These are phyloP conservation scores for Pterocarpus santalinus DNA, from an alignment of 306 rosid species.

Conservation along the genomic window DNA sequence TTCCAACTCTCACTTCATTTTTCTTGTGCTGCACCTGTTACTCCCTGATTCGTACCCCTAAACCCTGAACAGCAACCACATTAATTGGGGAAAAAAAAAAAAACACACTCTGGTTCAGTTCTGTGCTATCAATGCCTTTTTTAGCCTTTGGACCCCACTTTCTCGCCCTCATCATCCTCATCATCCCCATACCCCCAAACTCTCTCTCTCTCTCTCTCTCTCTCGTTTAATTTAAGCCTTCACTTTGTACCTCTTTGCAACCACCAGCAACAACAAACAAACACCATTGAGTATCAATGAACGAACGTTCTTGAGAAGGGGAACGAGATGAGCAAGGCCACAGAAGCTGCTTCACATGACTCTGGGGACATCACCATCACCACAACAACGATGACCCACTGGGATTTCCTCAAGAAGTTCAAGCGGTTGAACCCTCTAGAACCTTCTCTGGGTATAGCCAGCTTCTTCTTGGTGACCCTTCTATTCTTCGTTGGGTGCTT, in stretches of 20 bases:
- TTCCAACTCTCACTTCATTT: neutral
- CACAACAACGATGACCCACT: slow-evolving; percentile 47
- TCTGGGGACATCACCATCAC: slow-evolving; percentile 32
- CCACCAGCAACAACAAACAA: neutral
- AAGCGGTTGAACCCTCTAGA: slow-evolving; percentile 75
- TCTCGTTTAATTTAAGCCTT: neutral
- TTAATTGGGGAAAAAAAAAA: too few relatives aligned
- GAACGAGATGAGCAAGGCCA: slow-evolving; percentile 51
- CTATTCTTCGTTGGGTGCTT: slow-evolving; percentile 67
- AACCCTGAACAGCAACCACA: neutral
- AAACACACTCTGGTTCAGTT: neutral
- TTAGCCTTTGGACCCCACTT: slow-evolving; percentile 36
- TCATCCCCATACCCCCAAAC: neutral
- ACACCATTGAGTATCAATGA: too few relatives aligned
- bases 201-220: neutral
- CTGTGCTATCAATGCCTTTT: slow-evolving; percentile 47
- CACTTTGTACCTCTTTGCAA: slow-evolving; percentile 5
- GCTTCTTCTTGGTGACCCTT: slow-evolving; percentile 59
- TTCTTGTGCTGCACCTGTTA: neutral
- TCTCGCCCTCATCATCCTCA: neutral
- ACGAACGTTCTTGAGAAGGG: neutral
- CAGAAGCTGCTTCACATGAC: slow-evolving; percentile 40
- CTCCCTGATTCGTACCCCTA: too few relatives aligned
- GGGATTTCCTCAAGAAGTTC: slow-evolving; percentile 62
- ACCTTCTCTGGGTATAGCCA: slow-evolving; percentile 55